Evolutionary conservation across 2,329 filamentous ascomycete species (phyloP), one percentile per base, ranked within the genome.

Genomic region (Aspergillus niger): DNA sequence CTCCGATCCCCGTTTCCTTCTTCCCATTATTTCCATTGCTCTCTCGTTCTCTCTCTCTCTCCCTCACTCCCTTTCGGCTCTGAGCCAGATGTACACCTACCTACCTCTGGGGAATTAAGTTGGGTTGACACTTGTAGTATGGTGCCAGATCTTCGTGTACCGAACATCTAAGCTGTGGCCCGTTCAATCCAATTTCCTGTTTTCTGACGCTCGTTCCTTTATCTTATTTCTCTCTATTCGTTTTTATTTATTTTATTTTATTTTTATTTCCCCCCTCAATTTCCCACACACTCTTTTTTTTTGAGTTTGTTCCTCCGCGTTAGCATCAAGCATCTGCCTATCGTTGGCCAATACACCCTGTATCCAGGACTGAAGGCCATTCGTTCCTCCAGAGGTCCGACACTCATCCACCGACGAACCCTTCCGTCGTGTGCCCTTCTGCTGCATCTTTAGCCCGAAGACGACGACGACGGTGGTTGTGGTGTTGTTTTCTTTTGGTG

Each of bases 81-180:
- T 63, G 55, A 58, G 60, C 17, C 41, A 24, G 41, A 47, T 28
- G 39, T 22, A 26, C 39, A 32, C 38, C 15, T 36, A 36, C 32
- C 32, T 36, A 15, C 26, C 39, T n/a, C 38, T 26, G 53, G 53
- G 30, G 53, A 17, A 55, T 44, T 41, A 51, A 58, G 43, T 26
- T 62, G 56, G 57, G 43, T 24, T 63, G 56, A 54, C 62, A 61
- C 32, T 53, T 51, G 55, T 58, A 60, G 56, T 56, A 61, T 64
- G 58, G 65, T 60, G 53, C 56, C 48, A 62, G 62, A 65, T 67
- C 58, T 62, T 49, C 61, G 52, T 60, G 38, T 58, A 53, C 58
- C 54, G 41, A 61, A 63, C 49, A 56, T 60, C 61, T 60, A 61
- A 66, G 50, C 60, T 60, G 59, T 66, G 64, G 50, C 60, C 62